Base-by-base conservation (phyloP, 345 rosid genomes). In the Excoecaria cochinchinensis region DNA sequence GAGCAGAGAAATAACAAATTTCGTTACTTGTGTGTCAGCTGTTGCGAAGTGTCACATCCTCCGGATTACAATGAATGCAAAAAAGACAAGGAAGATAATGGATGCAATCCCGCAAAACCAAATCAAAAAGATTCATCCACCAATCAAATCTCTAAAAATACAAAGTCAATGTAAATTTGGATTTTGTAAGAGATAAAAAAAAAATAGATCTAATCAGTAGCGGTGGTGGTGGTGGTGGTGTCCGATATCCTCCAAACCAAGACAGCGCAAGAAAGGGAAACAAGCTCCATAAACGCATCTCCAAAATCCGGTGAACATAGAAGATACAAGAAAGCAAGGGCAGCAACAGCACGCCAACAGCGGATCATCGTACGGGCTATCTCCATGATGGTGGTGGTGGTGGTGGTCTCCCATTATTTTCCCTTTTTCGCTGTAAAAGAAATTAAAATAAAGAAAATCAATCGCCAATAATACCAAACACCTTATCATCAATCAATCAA, bases 221-320 rank as follows among this genome's bases (percentile, higher is more conserved):
- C 48, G 63, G 64, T 39, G 82, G 76, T 64, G 80, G 69, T 65
- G 78, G 6, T 70, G 82, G n/a, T 61, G 80, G 71, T 66, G 76
- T 0, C 25, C 42, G 22, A 31, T 21, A 9, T 80, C 74, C n/a
- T 73, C 81, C 25, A 59, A 69, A 15, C 84, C 89, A 61, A 86
- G 75, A 70, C 89, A 86, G 14, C 46, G 82, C 61, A 80, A 40
- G 56, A 84, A 24, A 60, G 87, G 89, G 71, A 75, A 82, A 70
- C 80, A 80, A 55, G 77, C 71, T 0, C 62, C 70, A 5, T 31
- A 82, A 3, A 82, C 1, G 57, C 87, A 86, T 8, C 84, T 75
- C 3, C 79, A 67, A 14, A 82, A 8, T 10, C 85, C 87, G 53
- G 52, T 71, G 44, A 82, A 72, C 42, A 78, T 42, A 16, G 84